phyloP scores from a whole-genome alignment of 2,329 filamentous ascomycete genomes.

The Talaromyces atroroseus region DNA sequence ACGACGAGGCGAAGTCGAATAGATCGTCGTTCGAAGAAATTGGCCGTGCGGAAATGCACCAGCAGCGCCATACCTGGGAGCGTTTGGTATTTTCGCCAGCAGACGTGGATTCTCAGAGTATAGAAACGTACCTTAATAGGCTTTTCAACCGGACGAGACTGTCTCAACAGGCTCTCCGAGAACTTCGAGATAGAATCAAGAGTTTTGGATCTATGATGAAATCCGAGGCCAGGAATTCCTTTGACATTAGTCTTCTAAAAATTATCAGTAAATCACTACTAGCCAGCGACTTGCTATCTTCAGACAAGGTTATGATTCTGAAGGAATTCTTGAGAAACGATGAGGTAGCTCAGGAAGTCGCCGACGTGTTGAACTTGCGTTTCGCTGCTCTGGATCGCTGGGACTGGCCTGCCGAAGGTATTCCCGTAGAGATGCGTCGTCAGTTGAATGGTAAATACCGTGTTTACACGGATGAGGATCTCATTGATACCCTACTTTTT shows the following conservation, averaged over 20 bases:
- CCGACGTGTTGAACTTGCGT: slow-evolving; percentile 54
- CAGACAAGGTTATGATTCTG: slow-evolving; percentile 47
- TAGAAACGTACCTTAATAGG: slow-evolving; percentile 46
- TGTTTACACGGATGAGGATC: slow-evolving; percentile 55
- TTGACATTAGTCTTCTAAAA: slow-evolving; percentile 32
- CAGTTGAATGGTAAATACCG: slow-evolving; percentile 55
- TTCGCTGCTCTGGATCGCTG: slow-evolving; percentile 48
- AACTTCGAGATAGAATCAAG: slow-evolving; percentile 36
- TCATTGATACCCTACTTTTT: slow-evolving; percentile 51
- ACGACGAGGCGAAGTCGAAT: slow-evolving; percentile 15
- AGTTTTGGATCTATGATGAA: slow-evolving; percentile 30
- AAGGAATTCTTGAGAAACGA: slow-evolving; percentile 48
- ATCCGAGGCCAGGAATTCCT: slow-evolving; percentile 36
- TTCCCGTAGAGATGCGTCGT: slow-evolving; percentile 47
- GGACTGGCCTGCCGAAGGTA: slow-evolving; percentile 45
- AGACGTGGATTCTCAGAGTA: slow-evolving; percentile 41
- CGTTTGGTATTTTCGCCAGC: slow-evolving; percentile 48
- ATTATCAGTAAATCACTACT: slow-evolving; percentile 48
- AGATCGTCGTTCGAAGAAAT: slow-evolving; percentile 41
- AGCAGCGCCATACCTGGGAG: slow-evolving; percentile 53
- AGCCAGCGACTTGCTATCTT: slow-evolving; percentile 46
- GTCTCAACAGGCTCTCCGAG: slow-evolving; percentile 39
- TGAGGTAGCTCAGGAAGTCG: slow-evolving; percentile 49
- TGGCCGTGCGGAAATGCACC: slow-evolving; percentile 50
- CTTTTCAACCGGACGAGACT: slow-evolving; percentile 45